phyloP scores from a whole-genome alignment of 2,329 filamentous ascomycete genomes.

The Paracoccidioides lutzii region DNA sequence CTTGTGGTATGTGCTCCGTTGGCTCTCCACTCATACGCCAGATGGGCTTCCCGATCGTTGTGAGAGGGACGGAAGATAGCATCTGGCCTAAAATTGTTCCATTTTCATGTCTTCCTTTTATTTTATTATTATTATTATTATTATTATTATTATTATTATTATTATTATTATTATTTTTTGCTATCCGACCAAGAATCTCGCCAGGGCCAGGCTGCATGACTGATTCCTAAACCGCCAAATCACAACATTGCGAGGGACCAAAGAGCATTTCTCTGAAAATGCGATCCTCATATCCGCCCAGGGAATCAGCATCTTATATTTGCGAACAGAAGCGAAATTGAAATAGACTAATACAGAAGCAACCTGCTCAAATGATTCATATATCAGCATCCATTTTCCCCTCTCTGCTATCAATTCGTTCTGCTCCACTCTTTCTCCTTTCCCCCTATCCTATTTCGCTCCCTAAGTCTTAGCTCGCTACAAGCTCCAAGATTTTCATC shows the following conservation, averaged over 20 bases:
- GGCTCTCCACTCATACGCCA: background rate
- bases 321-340: background rate
- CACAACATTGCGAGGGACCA: too few species aligned
- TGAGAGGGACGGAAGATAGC: too few species aligned
- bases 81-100: too few species aligned
- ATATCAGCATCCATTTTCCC: background rate
- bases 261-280: too few species aligned
- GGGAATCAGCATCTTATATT: background rate
- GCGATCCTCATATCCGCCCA: too few species aligned
- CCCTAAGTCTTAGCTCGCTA: background rate
- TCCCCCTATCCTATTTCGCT: background rate
- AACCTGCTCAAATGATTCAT: background rate
- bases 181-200: background rate
- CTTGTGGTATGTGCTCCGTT: background rate
- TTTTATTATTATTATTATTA: too few species aligned
- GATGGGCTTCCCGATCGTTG: background rate
- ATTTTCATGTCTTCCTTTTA: too few species aligned
- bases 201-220: background rate
- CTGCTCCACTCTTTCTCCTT: background rate
- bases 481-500: too few species aligned
- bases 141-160: too few species aligned
- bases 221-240: background rate
- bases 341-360: background rate
- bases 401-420: background rate
- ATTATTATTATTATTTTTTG: too few species aligned